A percentile compares a stretch with the other conserved stretches of the same genome.
Evolutionary conservation across 2,329 filamentous ascomycete species (phyloP).

Genomic region (Pseudogymnoascus sp.): DNA sequence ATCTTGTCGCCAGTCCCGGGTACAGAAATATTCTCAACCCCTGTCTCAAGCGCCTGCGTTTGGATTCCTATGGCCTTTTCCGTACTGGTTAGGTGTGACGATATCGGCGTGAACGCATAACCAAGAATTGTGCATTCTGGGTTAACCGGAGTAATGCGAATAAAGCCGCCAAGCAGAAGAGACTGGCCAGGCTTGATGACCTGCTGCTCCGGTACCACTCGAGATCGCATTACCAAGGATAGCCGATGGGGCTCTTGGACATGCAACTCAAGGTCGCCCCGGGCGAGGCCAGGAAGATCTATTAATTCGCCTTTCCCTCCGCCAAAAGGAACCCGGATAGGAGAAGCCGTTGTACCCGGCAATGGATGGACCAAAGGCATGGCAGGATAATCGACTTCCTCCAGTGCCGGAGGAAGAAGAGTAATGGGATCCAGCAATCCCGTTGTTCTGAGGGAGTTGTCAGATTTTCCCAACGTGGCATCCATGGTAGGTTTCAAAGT

Average conservation of each 20-base stretch:
- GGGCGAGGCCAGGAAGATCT: constrained; percentile 78
- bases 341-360: constrained; percentile 89
- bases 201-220: constrained; percentile 64
- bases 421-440: constrained; percentile 25
- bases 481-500: not conserved
- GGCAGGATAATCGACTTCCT: constrained; percentile 65
- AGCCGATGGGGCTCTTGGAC: constrained; percentile 58
- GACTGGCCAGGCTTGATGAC: constrained; percentile 69
- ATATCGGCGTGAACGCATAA: constrained; percentile 79
- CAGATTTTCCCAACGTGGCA: not conserved
- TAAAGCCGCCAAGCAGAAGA: constrained; percentile 73
- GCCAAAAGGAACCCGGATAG: constrained; percentile 87
- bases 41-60: constrained; percentile 48
- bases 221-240: constrained; percentile 69
- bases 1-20: constrained; percentile 51
- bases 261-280: constrained; percentile 62
- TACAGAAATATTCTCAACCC: constrained; percentile 55
- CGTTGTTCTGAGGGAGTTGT: not conserved
- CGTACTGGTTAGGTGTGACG: constrained; percentile 67
- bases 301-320: constrained; percentile 82
- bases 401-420: constrained; percentile 68
- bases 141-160: constrained; percentile 73
- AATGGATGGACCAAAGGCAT: constrained; percentile 83
- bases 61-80: constrained; percentile 73
- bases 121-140: constrained; percentile 60